These are phyloP conservation scores for Vanderwaltozyma polyspora DNA, from an alignment of 805 yeast species.

Conservation along the genomic window DNA sequence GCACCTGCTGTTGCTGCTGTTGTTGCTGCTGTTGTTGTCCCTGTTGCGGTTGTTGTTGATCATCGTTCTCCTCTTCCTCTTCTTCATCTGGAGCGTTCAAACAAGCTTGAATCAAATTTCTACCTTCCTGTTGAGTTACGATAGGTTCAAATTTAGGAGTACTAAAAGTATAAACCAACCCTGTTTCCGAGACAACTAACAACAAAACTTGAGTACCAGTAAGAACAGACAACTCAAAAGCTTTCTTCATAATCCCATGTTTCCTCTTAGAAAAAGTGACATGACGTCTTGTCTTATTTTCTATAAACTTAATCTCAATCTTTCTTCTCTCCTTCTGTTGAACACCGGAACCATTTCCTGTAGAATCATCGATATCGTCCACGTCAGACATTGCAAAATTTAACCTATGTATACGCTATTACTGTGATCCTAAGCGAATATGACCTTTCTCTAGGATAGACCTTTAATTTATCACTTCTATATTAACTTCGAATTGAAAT, in stretches of 20 bases:
- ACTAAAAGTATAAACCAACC: slow-evolving; percentile 92
- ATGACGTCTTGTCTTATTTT: slow-evolving; percentile 93
- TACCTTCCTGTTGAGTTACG: slow-evolving; percentile 93
- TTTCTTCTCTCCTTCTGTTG: slow-evolving; percentile 59
- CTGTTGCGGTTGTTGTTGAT: slow-evolving; percentile 12
- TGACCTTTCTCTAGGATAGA: no score
- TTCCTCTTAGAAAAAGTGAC: slow-evolving; percentile 94
- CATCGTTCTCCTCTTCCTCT: slow-evolving; percentile 55
- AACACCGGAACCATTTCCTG: background rate
- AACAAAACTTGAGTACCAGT: slow-evolving; percentile 94
- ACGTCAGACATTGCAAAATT: background rate
- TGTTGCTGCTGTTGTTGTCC: slow-evolving; percentile 5
- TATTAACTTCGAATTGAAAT: no score
- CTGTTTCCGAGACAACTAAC: slow-evolving; percentile 92
- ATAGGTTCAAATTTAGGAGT: slow-evolving; percentile 96
- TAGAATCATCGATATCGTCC: background rate
- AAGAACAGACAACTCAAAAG: slow-evolving; percentile 86
- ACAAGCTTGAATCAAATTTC: slow-evolving; percentile 92
- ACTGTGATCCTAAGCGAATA: no score
- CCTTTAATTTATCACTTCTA: no score
- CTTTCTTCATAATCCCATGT: slow-evolving; percentile 98
- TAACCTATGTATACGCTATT: no score
- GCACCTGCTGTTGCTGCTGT: slow-evolving; percentile 2
- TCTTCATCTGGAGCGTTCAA: slow-evolving; percentile 90
- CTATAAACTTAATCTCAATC: slow-evolving; percentile 91